These are phyloP conservation scores for Saccharomyces mikatae DNA, from an alignment of 805 yeast species.

Conservation along the genomic window DNA sequence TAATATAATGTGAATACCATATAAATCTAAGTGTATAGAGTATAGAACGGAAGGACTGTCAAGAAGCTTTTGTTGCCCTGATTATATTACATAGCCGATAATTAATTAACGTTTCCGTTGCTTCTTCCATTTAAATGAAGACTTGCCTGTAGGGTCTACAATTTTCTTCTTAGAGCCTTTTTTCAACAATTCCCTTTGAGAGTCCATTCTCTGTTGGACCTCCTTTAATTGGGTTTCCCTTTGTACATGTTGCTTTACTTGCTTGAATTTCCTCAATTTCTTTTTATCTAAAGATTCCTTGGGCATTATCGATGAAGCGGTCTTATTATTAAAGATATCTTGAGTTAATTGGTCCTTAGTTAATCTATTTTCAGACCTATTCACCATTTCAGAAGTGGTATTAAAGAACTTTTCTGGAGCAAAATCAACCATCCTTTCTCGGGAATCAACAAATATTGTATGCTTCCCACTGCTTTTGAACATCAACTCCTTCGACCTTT, in stretches of 20 bases:
- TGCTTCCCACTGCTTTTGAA: constrained; percentile 64
- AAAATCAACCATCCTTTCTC: constrained; percentile 47
- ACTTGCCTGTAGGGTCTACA: constrained; percentile 55
- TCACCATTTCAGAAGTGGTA: constrained; percentile 57
- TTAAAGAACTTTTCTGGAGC: constrained; percentile 58
- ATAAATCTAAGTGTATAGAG: not conserved
- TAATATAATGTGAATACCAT: not conserved
- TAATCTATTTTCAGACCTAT: constrained; percentile 64
- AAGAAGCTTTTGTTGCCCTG: not conserved
- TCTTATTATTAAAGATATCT: constrained; percentile 7
- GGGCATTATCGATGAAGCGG: constrained; percentile 24
- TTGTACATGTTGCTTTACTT: constrained; percentile 56
- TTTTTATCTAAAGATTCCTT: constrained; percentile 40
- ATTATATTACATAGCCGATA: not conserved
- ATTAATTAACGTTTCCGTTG: constrained; percentile 47
- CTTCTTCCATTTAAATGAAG: constrained; percentile 76
- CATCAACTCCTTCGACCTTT: constrained; percentile 36
- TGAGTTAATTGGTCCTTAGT: constrained; percentile 48
- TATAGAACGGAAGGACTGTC: not conserved
- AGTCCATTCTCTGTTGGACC: constrained; percentile 65
- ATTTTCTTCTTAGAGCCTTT: constrained; percentile 80
- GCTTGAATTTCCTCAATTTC: constrained; percentile 52
- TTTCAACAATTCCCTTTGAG: constrained; percentile 82
- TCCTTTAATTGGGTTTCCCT: constrained; percentile 59
- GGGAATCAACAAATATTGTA: constrained; percentile 73